These are phyloP conservation scores for Phyllostachys edulis DNA, from an alignment of 176 grass and related monocot species.

Conservation along the genomic window DNA sequence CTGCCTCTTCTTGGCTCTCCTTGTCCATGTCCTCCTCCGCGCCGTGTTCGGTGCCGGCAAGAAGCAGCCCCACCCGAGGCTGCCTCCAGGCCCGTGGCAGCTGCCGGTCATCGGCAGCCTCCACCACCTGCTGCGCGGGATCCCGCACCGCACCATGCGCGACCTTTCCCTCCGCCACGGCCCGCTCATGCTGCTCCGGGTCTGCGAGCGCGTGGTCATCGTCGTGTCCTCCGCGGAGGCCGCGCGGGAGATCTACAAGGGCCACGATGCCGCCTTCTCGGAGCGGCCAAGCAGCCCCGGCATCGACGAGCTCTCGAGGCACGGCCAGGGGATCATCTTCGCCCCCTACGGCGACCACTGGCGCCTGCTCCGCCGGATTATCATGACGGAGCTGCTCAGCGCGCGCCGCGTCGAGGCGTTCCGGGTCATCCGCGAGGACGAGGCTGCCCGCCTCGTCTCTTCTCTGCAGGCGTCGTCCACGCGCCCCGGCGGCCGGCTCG, in stretches of 20 bases:
- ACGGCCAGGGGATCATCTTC: slow-evolving; percentile 34
- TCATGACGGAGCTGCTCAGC: slow-evolving; percentile 41
- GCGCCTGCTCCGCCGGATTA: slow-evolving; percentile 39
- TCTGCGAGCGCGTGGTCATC: slow-evolving; percentile 32
- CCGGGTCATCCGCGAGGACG: slow-evolving; percentile 28
- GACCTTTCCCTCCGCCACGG: slow-evolving; percentile 29
- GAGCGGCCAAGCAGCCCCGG: slow-evolving; percentile 8
- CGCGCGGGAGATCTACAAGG: slow-evolving; percentile 37
- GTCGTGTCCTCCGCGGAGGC: slow-evolving; percentile 39
- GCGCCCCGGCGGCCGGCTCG: background rate
- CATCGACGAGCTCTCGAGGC: slow-evolving; percentile 8
- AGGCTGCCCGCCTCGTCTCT: slow-evolving; percentile 18
- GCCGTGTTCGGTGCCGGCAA: background rate
- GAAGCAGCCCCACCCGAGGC: background rate
- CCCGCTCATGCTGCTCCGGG: slow-evolving; percentile 43
- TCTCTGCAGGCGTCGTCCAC: background rate
- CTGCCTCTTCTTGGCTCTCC: background rate
- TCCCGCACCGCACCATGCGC: slow-evolving; percentile 35
- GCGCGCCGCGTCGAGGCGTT: slow-evolving; percentile 38
- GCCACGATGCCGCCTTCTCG: slow-evolving; percentile 39
- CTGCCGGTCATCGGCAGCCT: slow-evolving; percentile 45
- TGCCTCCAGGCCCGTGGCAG: slow-evolving; percentile 40
- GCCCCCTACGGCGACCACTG: slow-evolving; percentile 42
- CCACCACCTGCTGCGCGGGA: slow-evolving; percentile 35
- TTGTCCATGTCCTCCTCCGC: background rate